These are phyloP conservation scores for Boletus sp. DNA, from an alignment of 768 basidiomycete genomes.

Conservation along the genomic window DNA sequence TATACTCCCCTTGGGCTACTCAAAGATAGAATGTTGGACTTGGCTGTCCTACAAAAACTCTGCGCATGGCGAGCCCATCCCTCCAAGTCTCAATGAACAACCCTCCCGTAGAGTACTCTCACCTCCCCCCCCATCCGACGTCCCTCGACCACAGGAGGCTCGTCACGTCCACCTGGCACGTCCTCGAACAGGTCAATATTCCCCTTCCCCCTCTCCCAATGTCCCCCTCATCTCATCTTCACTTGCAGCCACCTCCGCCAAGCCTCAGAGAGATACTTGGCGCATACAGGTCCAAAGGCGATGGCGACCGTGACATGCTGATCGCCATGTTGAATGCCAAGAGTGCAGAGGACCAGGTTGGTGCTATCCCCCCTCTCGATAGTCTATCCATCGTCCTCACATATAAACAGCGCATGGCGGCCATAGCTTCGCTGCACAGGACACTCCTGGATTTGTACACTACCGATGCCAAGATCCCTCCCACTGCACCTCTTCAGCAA, in stretches of 20 bases:
- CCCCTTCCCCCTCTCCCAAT: neutral
- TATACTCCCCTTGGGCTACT: conserved; percentile 33
- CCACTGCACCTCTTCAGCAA: conserved; percentile 23
- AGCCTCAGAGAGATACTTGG: conserved; percentile 80
- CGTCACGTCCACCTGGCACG: conserved; percentile 42
- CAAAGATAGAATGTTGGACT: conserved; percentile 47
- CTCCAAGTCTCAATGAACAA: conserved; percentile 27
- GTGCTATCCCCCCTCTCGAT: conserved; percentile 21
- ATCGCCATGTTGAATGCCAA: conserved; percentile 90
- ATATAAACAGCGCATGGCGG: conserved; percentile 58
- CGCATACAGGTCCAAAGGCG: conserved; percentile 81
- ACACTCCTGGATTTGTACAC: conserved; percentile 62
- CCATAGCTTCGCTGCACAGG: conserved; percentile 65
- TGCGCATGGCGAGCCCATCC: conserved; percentile 19
- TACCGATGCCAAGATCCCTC: conserved; percentile 29
- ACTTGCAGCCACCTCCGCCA: conserved; percentile 66
- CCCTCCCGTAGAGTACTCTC: conserved; percentile 16
- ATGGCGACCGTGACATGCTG: conserved; percentile 90
- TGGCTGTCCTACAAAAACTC: conserved; percentile 43
- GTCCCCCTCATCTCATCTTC: conserved; percentile 2
- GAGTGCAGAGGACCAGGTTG: conserved; percentile 87
- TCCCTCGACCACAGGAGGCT: conserved; percentile 32
- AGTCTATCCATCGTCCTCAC: conserved; percentile 7
- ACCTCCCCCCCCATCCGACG: conserved; percentile 7
- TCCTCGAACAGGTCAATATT: conserved; percentile 43